phyloP scores from a whole-genome alignment of 225 moss, liverwort and hornwort genomes.

The Bryoerythrophyllum caledonicum region DNA sequence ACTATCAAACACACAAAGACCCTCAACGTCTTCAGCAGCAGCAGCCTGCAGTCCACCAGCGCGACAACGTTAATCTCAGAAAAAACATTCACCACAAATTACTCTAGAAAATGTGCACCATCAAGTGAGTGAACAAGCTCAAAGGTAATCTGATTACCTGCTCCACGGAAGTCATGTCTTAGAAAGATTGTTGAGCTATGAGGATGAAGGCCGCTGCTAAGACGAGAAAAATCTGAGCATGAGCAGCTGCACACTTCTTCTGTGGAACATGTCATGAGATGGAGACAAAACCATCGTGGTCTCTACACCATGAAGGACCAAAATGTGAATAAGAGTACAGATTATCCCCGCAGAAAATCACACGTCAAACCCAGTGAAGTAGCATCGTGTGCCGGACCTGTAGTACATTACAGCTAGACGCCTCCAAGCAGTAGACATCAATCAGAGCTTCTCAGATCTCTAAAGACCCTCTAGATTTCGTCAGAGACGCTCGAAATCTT shows the following conservation, averaged over 20 bases:
- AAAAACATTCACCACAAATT: background rate
- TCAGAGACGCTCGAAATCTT: background rate
- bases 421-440: conserved; percentile 3
- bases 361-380: background rate
- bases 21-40: conserved; percentile 10
- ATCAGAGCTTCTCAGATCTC: background rate
- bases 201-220: background rate
- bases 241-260: conserved; percentile 13
- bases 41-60: conserved; percentile 15
- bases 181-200: conserved; percentile 1
- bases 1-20: background rate
- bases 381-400: background rate
- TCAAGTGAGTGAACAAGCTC: background rate
- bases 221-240: background rate
- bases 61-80: background rate
- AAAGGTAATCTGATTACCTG: conserved; percentile 8
- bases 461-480: background rate
- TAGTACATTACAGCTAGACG: background rate
- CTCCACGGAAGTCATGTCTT: background rate
- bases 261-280: conserved; percentile 8
- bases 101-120: background rate
- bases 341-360: background rate
- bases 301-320: conserved; percentile 21
- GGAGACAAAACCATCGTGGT: conserved; percentile 10
- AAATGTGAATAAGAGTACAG: conserved; percentile 7